Evolutionary conservation across 2,329 filamentous ascomycete genomes (phyloP), one percentile per base, ranked within the genome.

Genomic region (Xylariaceae sp.): DNA sequence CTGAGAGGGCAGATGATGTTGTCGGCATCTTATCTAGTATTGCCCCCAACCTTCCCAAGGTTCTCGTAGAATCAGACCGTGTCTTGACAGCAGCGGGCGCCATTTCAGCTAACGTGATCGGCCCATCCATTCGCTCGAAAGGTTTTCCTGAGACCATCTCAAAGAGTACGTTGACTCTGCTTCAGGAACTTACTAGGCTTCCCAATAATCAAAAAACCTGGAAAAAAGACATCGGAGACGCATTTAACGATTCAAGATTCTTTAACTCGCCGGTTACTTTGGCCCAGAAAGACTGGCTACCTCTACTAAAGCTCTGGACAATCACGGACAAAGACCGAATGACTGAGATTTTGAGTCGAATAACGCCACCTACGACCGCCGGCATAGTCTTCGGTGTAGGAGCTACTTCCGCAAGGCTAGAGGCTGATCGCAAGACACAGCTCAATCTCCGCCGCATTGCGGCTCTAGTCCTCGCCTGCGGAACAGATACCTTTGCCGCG

Each of bases 311-410:
- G 40, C 91, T 96, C 70, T 96, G 93, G 90, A 83, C 86, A 2
- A 76, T 93, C 14, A 85, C 85, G 16, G 95, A 99, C 72, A 97
- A 96, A 74, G 93, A 97, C 52, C 86, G 90, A 45, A 83, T 99
- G 75, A 79, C 87, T 0, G 95, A 99, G 59, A 78, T 97, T 3
- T 75, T 98, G 7, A 80, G 84, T 40, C 88, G 91, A 19, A 83
- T 99, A 59, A 87, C 87, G 5, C 84, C 93, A 3, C 95, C 95
- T 5, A 91, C 93, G 1, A 93, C 93, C 14, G 95, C 96, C 0
- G 95, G 95, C 7, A 96, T 99, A 65, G 93, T 99, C 71, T 99
- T 99, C 68, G 95, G 95, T n/a, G 95, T 99, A 0, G 96, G 96
- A 10, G 95, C 95, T 6, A 92, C 91, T 20, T 96, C 93, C 43